These are phyloP conservation scores for Amphicarpaea edgeworthii DNA, from an alignment of 306 rosid species.

Conservation along the genomic window DNA sequence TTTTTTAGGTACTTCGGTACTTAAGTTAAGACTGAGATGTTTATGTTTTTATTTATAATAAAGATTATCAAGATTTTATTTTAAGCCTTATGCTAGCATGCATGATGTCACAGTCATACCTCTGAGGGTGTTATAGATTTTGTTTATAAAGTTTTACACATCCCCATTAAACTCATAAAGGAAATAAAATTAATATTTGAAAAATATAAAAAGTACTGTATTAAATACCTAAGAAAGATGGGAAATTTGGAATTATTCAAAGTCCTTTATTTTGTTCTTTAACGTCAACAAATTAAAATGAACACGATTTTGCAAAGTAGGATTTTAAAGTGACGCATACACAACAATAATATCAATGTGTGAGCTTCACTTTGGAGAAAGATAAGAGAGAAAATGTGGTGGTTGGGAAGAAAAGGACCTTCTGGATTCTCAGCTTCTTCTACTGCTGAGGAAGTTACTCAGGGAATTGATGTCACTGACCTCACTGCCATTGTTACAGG, in stretches of 20 bases:
- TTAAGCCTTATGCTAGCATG: no score
- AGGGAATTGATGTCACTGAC: slow-evolving; percentile 58
- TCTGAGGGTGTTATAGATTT: no score
- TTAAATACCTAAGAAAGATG: no score
- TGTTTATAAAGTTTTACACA: no score
- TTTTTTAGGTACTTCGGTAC: no score
- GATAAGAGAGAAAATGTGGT: slow-evolving; percentile 44
- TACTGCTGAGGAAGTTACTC: slow-evolving; percentile 67
- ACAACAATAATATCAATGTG: neutral
- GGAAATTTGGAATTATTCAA: neutral
- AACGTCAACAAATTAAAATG: neutral
- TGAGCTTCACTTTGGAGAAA: neutral
- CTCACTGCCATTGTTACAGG: slow-evolving; percentile 78
- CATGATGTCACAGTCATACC: no score
- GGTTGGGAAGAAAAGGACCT: slow-evolving; percentile 50
- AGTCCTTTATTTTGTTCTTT: neutral
- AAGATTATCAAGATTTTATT: no score
- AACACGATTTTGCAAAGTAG: neutral
- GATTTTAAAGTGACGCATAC: neutral
- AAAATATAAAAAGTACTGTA: no score
- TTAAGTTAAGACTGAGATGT: no score
- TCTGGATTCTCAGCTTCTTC: slow-evolving; percentile 67
- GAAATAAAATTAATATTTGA: no score
- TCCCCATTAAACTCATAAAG: no score
- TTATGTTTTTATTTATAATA: no score